These are phyloP conservation scores for Colletotrichum sp. DNA, from an alignment of 2,329 filamentous ascomycete species.

Conservation along the genomic window DNA sequence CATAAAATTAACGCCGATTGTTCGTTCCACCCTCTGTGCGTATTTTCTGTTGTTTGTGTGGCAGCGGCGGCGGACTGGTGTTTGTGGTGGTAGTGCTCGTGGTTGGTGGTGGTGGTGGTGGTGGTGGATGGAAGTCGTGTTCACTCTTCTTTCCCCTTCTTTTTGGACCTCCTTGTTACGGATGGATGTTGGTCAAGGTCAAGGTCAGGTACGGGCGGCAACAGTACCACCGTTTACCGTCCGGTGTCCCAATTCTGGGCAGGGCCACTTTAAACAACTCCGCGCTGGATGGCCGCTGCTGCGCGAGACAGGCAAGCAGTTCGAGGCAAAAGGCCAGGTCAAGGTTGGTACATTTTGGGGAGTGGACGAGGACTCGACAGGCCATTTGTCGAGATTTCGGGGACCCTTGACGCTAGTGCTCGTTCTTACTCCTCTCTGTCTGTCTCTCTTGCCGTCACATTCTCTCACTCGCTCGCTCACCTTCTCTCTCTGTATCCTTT, in stretches of 20 bases:
- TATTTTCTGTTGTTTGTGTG: neutral
- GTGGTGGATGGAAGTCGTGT: neutral
- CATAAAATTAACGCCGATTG: neutral
- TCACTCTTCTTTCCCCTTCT: no score
- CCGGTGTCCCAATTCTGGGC: neutral
- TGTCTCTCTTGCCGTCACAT: neutral
- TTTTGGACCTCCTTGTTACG: neutral
- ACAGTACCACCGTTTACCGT: neutral
- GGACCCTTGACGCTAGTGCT: conserved; percentile 8
- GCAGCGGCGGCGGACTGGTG: neutral
- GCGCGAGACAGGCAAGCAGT: neutral
- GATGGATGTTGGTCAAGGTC: neutral
- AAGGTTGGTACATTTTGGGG: conserved; percentile 1
- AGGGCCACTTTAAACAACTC: no score
- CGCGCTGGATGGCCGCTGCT: neutral
- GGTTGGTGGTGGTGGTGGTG: neutral
- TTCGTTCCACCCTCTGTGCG: neutral
- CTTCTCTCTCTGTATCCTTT: neutral
- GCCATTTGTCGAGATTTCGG: neutral
- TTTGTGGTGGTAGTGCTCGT: neutral
- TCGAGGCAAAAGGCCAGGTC: neutral
- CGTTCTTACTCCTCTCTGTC: neutral
- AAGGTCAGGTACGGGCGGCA: neutral
- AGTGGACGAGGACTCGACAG: neutral
- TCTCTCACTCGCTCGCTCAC: neutral